Evolutionary conservation across 2,329 filamentous ascomycete species (phyloP).

Genomic region (Calonectria hawksworthii): DNA sequence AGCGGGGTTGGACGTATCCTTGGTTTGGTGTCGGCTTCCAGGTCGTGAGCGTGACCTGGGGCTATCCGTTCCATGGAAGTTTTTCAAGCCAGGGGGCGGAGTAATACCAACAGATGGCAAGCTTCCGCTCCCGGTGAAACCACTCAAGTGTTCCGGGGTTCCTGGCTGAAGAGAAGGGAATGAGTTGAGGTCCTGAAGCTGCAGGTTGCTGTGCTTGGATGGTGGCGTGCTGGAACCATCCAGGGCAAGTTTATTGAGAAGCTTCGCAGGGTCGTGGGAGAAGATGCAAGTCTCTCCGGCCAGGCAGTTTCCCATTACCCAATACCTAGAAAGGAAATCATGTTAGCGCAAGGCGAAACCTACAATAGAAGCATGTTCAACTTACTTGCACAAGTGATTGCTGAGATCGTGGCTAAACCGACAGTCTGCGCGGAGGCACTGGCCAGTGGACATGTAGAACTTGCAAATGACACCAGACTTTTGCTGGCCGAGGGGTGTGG

Average conservation of each 20-base stretch:
- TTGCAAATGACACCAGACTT: conserved; percentile 95
- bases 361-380: conserved; percentile 46
- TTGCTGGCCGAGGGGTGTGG: conserved; percentile 81
- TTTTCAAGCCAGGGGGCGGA: conserved; percentile 79
- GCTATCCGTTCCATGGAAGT: conserved; percentile 71
- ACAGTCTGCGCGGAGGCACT: conserved; percentile 95
- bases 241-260: conserved; percentile 85
- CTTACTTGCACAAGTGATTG: conserved; percentile 97
- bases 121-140: conserved; percentile 67
- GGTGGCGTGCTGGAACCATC: conserved; percentile 77
- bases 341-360: conserved; percentile 19
- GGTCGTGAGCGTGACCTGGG: conserved; percentile 85
- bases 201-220: conserved; percentile 76
- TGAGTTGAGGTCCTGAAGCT: conserved; percentile 85
- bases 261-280: conserved; percentile 91
- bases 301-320: conserved; percentile 95
- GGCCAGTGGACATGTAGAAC: conserved; percentile 95
- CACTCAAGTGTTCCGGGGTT: conserved; percentile 70
- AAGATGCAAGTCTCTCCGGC: conserved; percentile 96
- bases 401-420: conserved; percentile 97
- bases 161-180: conserved; percentile 82
- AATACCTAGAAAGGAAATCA: conserved; percentile 75
- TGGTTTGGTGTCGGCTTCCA: conserved; percentile 79
- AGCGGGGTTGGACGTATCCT: conserved; percentile 74
- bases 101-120: conserved; percentile 67